phyloP scores from a whole-genome alignment of 768 basidiomycete species.

The Tremella fuciformis region DNA sequence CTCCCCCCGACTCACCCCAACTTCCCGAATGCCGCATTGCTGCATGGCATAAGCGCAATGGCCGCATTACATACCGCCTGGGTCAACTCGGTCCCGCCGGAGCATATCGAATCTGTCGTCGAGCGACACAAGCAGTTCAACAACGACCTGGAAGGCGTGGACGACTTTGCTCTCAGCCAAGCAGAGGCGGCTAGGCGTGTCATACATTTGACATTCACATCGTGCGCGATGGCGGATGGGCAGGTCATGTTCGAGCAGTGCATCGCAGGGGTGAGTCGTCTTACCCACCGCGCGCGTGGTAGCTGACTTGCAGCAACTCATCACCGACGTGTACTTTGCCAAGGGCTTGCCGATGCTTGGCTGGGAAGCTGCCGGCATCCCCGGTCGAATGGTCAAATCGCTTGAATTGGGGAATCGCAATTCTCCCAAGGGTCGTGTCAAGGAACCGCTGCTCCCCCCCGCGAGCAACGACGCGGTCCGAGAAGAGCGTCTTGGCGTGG shows the following conservation, averaged over 20 bases:
- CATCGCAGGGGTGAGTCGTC: slow-evolving; percentile 33
- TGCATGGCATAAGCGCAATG: slow-evolving; percentile 84
- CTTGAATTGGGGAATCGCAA: slow-evolving; percentile 37
- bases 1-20: slow-evolving; percentile 67
- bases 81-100: slow-evolving; percentile 48
- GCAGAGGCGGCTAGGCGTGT: slow-evolving; percentile 21
- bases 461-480: slow-evolving; percentile 27
- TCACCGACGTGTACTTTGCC: slow-evolving; percentile 32
- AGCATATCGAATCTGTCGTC: slow-evolving; percentile 25
- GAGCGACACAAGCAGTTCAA: slow-evolving; percentile 16
- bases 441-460: slow-evolving; percentile 26
- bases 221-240: slow-evolving; percentile 31
- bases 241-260: slow-evolving; percentile 30
- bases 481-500: slow-evolving; percentile 39
- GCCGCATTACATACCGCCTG: slow-evolving; percentile 71
- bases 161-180: slow-evolving; percentile 39
- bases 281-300: background rate
- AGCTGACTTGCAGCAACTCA: background rate
- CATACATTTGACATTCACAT: slow-evolving; percentile 18
- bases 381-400: slow-evolving; percentile 28
- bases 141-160: slow-evolving; percentile 29
- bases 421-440: slow-evolving; percentile 14
- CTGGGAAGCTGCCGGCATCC: slow-evolving; percentile 35
- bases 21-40: slow-evolving; percentile 67
- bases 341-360: slow-evolving; percentile 40